Evolutionary conservation across 805 yeast genomes (phyloP), one percentile per base, ranked within the genome.

Genomic region (Kodamaea hsintzibuensis): DNA sequence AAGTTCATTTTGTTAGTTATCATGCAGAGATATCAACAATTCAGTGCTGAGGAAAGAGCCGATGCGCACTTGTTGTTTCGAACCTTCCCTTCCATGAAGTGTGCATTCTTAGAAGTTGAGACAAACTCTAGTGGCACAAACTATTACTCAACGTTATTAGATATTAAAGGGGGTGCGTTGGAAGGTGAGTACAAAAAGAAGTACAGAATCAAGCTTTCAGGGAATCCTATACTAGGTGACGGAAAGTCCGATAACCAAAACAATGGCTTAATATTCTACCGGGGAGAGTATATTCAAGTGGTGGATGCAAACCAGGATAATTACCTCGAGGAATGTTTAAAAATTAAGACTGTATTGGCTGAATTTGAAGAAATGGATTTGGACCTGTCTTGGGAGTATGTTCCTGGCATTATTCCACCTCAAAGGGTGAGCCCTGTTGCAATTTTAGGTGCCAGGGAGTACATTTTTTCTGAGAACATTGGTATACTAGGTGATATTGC

Each of bases 241-340:
- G 98, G 98, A 37, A 93, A 93, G 68, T 86, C 97, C 13, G 98
- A 93, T 68, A 93, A 93, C 68, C 98, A 93, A 71, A 93, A 93
- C 65, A 89, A 89, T 67, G 84, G 96, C 1, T 67, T 93, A 40
- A 85, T 92, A 12, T 93, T 89, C 71, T 86, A 88, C 68, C 82
- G 98, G 53, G 98, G 98, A 18, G 98, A 93, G 65, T 92, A 91
- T 66, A 86, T 93, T 59, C 98, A 93, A 73, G 91, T 92, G 2
- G 85, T 93, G 55, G 98, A 93, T 77, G 97, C 98, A 1, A 93
- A 93, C 62, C 98, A 93, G 73, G 98, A 93, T 68, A 93, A 93
- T 67, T 93, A 93, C 65, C 71, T 93, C 30, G 98, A 93, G 68
- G 98, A 93, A 70, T 93, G 98, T 67, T 71, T 93, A 57, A 93